phyloP scores from a whole-genome alignment of 768 basidiomycete species.

The Podaxis sp. region DNA sequence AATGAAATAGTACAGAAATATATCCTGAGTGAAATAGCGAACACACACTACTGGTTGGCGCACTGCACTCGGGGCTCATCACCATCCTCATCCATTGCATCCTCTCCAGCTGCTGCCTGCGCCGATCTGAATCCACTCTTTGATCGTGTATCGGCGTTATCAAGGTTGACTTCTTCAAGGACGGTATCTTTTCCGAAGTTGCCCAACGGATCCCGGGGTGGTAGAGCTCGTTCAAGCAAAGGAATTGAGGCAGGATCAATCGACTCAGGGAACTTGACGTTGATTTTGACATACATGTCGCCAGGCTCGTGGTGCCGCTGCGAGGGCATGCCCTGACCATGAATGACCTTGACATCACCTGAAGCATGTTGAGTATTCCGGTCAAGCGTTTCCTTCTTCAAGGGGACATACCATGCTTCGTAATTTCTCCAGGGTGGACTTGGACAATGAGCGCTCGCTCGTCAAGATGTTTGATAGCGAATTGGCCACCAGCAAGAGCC shows the following conservation, averaged over 20 bases:
- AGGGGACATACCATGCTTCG: constrained; percentile 79
- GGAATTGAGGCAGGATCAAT: constrained; percentile 68
- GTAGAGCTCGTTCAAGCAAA: constrained; percentile 82
- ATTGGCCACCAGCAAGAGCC: constrained; percentile 89
- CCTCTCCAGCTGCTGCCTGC: constrained; percentile 42
- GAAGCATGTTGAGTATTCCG: constrained; percentile 9
- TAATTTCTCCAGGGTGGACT: constrained; percentile 85
- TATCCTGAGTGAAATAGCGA: constrained; percentile 15
- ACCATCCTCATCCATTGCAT: constrained; percentile 91
- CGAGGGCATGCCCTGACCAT: constrained; percentile 98
- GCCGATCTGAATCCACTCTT: constrained; percentile 37
- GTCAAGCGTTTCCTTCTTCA: not conserved
- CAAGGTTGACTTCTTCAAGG: constrained; percentile 83
- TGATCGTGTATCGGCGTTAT: constrained; percentile 74
- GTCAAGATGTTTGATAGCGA: constrained; percentile 90
- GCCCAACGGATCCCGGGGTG: constrained; percentile 67
- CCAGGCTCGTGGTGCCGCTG: constrained; percentile 96
- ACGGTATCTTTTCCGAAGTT: constrained; percentile 65
- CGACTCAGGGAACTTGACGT: constrained; percentile 85
- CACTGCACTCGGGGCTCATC: constrained; percentile 96
- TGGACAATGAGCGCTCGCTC: constrained; percentile 85
- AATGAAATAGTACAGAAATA: constrained; percentile 18
- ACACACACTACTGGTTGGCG: constrained; percentile 68
- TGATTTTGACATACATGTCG: constrained; percentile 85
- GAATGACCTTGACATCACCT: constrained; percentile 91